A percentile compares a stretch with the other conserved stretches of the same genome.
Evolutionary conservation across 2,329 filamentous ascomycete genomes (phyloP).

Genomic region (Talaromyces sp.): DNA sequence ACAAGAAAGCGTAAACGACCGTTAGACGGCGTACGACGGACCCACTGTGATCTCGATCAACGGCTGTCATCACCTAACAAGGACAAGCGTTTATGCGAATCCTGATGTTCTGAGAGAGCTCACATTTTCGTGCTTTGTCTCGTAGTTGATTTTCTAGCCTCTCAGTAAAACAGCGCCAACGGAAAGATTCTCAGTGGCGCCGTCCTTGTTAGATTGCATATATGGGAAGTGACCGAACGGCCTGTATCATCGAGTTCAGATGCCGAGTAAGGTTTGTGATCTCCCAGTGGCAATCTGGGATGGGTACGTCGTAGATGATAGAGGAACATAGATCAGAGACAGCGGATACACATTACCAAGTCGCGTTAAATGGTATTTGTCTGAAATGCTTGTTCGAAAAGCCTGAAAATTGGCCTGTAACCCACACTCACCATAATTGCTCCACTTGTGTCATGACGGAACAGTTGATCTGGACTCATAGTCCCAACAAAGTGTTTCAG

Average conservation of each 20-base stretch:
- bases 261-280: not conserved
- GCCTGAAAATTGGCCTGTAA: not conserved
- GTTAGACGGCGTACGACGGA: conserved; percentile 7
- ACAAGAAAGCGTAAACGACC: conserved; percentile 1
- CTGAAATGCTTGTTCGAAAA: not conserved
- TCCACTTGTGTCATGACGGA: not conserved
- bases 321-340: not conserved
- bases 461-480: not conserved
- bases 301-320: not conserved
- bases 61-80: conserved; percentile 12
- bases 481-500: not conserved
- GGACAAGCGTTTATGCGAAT: conserved; percentile 10
- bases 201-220: not conserved
- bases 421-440: not conserved
- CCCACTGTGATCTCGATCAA: conserved; percentile 16
- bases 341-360: not conserved
- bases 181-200: not conserved
- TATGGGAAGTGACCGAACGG: not conserved
- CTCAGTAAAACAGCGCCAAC: too few relatives aligned
- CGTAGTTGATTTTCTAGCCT: not conserved
- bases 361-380: not conserved
- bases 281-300: not conserved
- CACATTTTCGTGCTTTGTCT: not conserved
- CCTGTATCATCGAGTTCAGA: not conserved
- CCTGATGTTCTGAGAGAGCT: conserved; percentile 9